Conservation (phyloP, 2,329 filamentous ascomycete genomes). For the Zopfia rhizophila region DNA sequence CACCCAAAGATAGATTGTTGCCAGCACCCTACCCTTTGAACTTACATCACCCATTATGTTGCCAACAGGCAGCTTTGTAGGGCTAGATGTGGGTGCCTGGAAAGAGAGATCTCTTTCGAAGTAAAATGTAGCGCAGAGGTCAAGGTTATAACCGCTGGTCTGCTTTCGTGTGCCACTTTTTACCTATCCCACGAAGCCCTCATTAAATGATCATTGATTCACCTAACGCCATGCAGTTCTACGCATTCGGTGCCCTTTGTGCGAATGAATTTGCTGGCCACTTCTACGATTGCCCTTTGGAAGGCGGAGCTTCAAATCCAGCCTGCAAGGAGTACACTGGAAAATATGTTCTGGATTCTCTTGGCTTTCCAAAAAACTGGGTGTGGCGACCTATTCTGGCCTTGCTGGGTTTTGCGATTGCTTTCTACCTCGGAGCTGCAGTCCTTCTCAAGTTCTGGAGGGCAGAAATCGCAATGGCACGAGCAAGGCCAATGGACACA, state of each 20-base stretch:
- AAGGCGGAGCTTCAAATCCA: slow-evolving; percentile 70
- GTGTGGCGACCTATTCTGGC: slow-evolving; percentile 72
- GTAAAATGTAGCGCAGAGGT: too few species aligned
- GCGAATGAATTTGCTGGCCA: slow-evolving; percentile 77
- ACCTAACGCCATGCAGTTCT: slow-evolving; percentile 63
- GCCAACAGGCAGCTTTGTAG: too few species aligned
- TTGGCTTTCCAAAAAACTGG: slow-evolving; percentile 76
- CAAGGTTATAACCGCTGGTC: too few species aligned
- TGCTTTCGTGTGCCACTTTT: too few species aligned
- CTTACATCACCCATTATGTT: too few species aligned
- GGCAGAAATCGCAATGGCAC: slow-evolving; percentile 75
- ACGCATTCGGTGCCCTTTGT: slow-evolving; percentile 75
- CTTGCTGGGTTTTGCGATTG: slow-evolving; percentile 69
- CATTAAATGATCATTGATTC: not conserved
- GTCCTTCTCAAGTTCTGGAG: slow-evolving; percentile 72
- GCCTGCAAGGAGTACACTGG: slow-evolving; percentile 76
- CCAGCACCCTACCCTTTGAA: too few species aligned
- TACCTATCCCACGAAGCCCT: too few species aligned
- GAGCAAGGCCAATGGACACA: slow-evolving; percentile 63
- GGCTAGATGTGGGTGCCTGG: too few species aligned
- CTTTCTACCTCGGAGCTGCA: slow-evolving; percentile 71
- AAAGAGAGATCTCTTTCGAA: too few species aligned
- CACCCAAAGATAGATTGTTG: not conserved
- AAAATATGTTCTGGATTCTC: slow-evolving; percentile 72
- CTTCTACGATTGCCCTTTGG: slow-evolving; percentile 77